Evolutionary conservation across 768 basidiomycete genomes (phyloP).

Genomic region (Cystoderma amianthinum): DNA sequence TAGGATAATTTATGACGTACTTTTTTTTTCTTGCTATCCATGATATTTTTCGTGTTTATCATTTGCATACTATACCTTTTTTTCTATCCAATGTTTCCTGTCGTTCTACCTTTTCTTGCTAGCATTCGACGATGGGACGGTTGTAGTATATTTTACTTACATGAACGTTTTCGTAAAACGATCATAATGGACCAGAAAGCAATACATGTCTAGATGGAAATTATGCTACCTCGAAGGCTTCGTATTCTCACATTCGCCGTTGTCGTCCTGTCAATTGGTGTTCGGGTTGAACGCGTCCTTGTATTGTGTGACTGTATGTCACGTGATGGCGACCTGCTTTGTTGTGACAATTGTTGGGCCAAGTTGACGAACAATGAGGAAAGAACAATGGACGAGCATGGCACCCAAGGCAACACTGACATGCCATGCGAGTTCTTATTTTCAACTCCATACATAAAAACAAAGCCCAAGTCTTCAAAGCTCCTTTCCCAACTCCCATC

Average conservation of each 20-base stretch:
- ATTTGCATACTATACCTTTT: neutral
- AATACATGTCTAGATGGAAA: no score
- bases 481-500: neutral
- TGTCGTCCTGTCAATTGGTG: no score
- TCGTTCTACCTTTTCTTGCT: neutral
- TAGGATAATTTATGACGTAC: neutral
- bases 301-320: no score
- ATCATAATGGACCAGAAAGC: no score
- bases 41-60: neutral
- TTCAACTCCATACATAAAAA: neutral
- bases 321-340: no score
- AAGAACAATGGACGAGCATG: slow-evolving; percentile 1
- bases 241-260: no score
- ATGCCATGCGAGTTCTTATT: neutral
- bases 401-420: neutral
- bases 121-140: no score
- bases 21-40: neutral
- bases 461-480: neutral
- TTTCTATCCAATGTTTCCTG: neutral
- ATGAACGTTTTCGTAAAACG: no score
- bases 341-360: no score
- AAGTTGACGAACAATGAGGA: slow-evolving; percentile 2
- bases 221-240: no score
- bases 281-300: no score
- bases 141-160: no score